Evolutionary conservation across 805 yeast genomes (phyloP).

Genomic region (Hanseniaspora osmophila): DNA sequence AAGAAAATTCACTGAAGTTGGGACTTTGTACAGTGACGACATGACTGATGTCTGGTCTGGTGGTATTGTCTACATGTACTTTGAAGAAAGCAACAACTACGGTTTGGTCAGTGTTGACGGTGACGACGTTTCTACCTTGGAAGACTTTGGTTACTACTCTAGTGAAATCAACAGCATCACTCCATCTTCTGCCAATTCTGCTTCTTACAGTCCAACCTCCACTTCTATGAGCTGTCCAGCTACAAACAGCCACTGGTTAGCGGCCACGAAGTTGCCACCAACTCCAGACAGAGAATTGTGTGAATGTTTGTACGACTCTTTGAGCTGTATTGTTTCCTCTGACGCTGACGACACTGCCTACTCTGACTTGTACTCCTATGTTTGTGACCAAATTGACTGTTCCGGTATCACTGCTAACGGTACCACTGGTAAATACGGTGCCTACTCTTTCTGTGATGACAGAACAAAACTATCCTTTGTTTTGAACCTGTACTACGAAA

Average conservation of each 20-base stretch:
- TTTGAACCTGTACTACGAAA: constrained; percentile 48
- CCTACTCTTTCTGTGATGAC: constrained; percentile 55
- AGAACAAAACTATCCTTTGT: constrained; percentile 53
- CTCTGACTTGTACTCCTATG: constrained; percentile 38
- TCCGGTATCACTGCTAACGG: constrained; percentile 50
- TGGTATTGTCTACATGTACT: constrained; percentile 81
- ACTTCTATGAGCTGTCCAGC: constrained; percentile 52
- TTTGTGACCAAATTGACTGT: constrained; percentile 48
- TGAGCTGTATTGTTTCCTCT: constrained; percentile 34
- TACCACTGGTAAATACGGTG: constrained; percentile 53
- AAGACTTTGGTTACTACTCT: constrained; percentile 50
- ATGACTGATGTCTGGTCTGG: constrained; percentile 85
- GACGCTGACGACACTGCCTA: constrained; percentile 44
- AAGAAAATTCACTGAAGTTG: constrained; percentile 62
- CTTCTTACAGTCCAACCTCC: constrained; percentile 27
- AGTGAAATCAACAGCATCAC: constrained; percentile 39
- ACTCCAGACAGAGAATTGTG: constrained; percentile 56
- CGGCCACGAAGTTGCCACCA: constrained; percentile 60
- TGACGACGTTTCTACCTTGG: constrained; percentile 40
- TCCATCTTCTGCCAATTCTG: constrained; percentile 36
- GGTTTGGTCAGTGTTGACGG: constrained; percentile 50
- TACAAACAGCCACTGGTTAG: constrained; percentile 42
- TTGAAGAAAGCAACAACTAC: constrained; percentile 59
- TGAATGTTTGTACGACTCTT: constrained; percentile 43
- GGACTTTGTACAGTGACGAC: constrained; percentile 42